Conservation (phyloP, 768 basidiomycete species). For the Tubosaeta sp. region DNA sequence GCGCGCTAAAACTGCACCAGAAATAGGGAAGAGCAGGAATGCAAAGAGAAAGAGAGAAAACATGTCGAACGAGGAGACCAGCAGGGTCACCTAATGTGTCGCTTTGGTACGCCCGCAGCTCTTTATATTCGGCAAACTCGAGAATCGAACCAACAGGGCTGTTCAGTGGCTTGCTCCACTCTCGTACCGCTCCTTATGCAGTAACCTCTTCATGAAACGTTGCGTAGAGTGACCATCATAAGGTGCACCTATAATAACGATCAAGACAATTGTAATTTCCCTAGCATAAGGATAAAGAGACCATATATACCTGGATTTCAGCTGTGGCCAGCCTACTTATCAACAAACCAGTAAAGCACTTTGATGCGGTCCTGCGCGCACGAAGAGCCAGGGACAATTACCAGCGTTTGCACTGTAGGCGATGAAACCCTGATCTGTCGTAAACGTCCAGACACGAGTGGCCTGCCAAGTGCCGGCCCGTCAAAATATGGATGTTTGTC, state of each 20-base stretch:
- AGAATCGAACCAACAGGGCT: not conserved
- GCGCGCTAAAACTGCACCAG: constrained; percentile 2
- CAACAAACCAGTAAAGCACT: not conserved
- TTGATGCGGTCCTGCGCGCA: not conserved
- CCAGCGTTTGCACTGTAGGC: not conserved
- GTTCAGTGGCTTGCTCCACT: not conserved
- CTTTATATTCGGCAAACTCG: constrained; percentile 6
- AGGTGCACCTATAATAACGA: not conserved
- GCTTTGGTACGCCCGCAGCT: not conserved
- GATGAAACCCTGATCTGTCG: not conserved
- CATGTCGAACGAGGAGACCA: not conserved
- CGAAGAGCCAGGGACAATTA: not conserved
- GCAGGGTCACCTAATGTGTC: no score
- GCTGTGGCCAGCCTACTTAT: not conserved
- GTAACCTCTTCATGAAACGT: not conserved
- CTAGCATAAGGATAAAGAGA: not conserved
- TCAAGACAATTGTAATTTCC: not conserved
- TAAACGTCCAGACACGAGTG: not conserved
- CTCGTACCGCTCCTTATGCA: not conserved
- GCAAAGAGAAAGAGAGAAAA: constrained; percentile 5
- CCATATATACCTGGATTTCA: not conserved
- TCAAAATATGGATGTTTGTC: no score
- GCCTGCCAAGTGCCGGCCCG: no score
- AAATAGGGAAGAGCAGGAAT: constrained; percentile 4
- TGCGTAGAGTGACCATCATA: not conserved